phyloP scores from a whole-genome alignment of 768 basidiomycete genomes.

The Mycena pura region DNA sequence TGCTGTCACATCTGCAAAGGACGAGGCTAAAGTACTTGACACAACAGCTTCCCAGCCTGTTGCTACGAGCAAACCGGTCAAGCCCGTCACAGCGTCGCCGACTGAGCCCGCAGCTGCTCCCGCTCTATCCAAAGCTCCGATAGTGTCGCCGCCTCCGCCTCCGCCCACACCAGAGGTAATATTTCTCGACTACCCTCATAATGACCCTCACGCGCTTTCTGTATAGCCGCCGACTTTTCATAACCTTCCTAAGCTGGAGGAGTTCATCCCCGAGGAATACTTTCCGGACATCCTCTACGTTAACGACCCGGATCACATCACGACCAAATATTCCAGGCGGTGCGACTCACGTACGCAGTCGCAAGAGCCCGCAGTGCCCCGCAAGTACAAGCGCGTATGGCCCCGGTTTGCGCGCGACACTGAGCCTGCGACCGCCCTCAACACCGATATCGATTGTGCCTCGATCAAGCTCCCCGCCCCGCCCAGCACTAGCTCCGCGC shows the following conservation, averaged over 20 bases:
- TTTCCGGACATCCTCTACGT: constrained; percentile 27
- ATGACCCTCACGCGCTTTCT: not conserved
- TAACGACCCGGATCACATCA: constrained; percentile 17
- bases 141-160: not conserved
- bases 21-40: not conserved
- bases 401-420: constrained; percentile 18
- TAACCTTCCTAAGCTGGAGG: constrained; percentile 19
- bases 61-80: not conserved
- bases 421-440: constrained; percentile 8
- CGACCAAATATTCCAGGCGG: not conserved
- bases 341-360: not conserved
- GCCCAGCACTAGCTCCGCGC: not conserved
- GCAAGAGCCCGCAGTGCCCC: constrained; percentile 6
- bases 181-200: not conserved
- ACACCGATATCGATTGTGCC: not conserved
- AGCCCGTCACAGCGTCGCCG: not conserved
- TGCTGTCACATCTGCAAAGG: not conserved
- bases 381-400: constrained; percentile 25
- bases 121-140: no score
- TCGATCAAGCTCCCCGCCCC: constrained; percentile 9
- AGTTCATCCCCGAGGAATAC: constrained; percentile 21
- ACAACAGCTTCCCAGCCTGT: not conserved
- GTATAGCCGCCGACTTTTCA: constrained; percentile 4
- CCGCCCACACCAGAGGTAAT: constrained; percentile 3
- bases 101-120: no score